A percentile compares a stretch with the other conserved stretches of the same genome.
These are phyloP conservation scores for Tolypocladium cylindrosporum DNA, from an alignment of 2,329 filamentous ascomycete genomes.

Conservation along the genomic window DNA sequence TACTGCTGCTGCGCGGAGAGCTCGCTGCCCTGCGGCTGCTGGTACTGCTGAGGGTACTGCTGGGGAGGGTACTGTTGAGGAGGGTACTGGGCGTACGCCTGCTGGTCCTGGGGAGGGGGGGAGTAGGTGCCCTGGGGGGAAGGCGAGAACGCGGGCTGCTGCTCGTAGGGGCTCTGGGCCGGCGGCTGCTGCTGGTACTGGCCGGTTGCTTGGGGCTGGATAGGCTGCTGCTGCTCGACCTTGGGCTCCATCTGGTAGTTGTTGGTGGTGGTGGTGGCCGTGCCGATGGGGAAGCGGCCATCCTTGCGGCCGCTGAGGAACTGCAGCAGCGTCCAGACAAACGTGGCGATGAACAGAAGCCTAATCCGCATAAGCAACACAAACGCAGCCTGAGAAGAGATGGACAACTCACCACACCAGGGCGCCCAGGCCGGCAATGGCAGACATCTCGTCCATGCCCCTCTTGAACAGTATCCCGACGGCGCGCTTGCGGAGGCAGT, in stretches of 20 bases:
- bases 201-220: slow-evolving; percentile 9
- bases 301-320: slow-evolving; percentile 27
- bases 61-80: slow-evolving; percentile 8
- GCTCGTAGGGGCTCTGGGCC: slow-evolving; percentile 17
- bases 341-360: slow-evolving; percentile 27
- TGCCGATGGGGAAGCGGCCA: slow-evolving; percentile 20
- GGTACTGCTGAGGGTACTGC: slow-evolving; percentile 10
- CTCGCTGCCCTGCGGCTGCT: slow-evolving; percentile 6
- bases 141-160: slow-evolving; percentile 13
- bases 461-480: slow-evolving; percentile 11
- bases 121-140: slow-evolving; percentile 11
- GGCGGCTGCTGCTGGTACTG: slow-evolving; percentile 11
- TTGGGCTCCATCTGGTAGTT: slow-evolving; percentile 23
- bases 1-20: background rate
- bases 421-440: slow-evolving; percentile 33
- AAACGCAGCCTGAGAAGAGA: too few relatives aligned
- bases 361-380: slow-evolving; percentile 10
- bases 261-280: slow-evolving; percentile 5
- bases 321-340: slow-evolving; percentile 23
- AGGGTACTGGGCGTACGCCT: slow-evolving; percentile 7
- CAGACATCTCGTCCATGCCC: slow-evolving; percentile 25
- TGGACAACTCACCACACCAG: slow-evolving; percentile 26
- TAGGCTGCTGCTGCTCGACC: slow-evolving; percentile 13
- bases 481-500: slow-evolving; percentile 21
- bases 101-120: slow-evolving; percentile 13